Evolutionary conservation across 2,329 filamentous ascomycete genomes (phyloP), one percentile per base, ranked within the genome.

Genomic region (Juglanconis oblonga): DNA sequence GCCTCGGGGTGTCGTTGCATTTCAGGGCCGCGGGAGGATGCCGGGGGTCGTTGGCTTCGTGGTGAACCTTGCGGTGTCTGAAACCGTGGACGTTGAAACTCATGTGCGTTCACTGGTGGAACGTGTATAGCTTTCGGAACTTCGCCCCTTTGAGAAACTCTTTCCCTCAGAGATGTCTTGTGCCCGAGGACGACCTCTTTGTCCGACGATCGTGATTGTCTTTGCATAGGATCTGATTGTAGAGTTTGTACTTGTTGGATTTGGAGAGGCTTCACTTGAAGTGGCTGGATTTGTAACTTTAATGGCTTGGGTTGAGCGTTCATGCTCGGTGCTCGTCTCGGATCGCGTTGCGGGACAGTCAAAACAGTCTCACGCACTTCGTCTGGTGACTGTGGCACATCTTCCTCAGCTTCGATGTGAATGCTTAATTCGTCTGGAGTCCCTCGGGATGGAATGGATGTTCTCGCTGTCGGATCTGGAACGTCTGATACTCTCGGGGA

Each of bases 111-210:
- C 24, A 75, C 69, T 9, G 79, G 76, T 1, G 82, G 82, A 3
- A 86, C 81, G 1, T 79, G 80, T 56, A 86, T 85, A 1, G 81
- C 78, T 5, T 80, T 76, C 0, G 83, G 83, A 0, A 80, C 76
- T 5, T 72, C 80, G 6, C 77, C 79, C 65, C 79, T 83, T n/a
- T 80, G 71, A 2, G 83, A 84, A 1, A 85, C 74, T 10, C 83
- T 77, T 55, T 85, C 78, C 4, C 82, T 76, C 7, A 86, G 67
- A 2, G 83, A 86, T 0, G 76, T 75, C 52, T 75, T 74, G 64
- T 78, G 72, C 51, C 73, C 48, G 2, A 57, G 47, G 10, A 57
- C 47, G 3, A 57, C 55, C 38, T 57, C 55, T 17, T 57, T 57
- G 38, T 57, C 55, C 11, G 55, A 57, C n/a, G 55, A 57, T 8